Base-by-base conservation (phyloP, 352 stramenopile genomes). In the Globisporangium apiculatum region DNA sequence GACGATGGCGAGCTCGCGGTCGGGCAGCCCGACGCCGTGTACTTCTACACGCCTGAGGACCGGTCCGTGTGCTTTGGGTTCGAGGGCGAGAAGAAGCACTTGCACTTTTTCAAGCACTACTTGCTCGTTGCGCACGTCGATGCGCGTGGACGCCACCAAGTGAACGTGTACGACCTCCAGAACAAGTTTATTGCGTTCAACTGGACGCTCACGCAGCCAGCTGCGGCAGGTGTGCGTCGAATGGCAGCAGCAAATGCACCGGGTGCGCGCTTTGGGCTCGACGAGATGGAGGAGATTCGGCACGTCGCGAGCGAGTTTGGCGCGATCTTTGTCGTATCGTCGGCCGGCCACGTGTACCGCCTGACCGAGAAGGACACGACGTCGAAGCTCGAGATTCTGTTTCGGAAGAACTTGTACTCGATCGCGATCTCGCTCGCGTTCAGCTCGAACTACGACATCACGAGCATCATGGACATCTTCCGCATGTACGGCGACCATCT, bases 401-500 rank as follows among this genome's bases (percentile, higher is more conserved):
- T 98, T 55, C 84, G 95, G 55, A 98, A 99, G 68, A 98, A 99
- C 69, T 67, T 99, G 38, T 99, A 98, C 71, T 91, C 91, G 40
- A 97, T 98, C 53, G 97, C 97, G 38, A 98, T 99, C 55, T 97
- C 94, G 58, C 87, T 99, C 48, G 96, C 96, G 5, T 98, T 94
- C 66, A 95, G 85, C 70, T 93, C 96, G 60, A 97, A 98, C 61
- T 94, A 96, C 66, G 80, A 97, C 55, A 83, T 97, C 35, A 91
- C 92, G 55, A 97, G 95, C 59, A 98, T 99, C 60, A 97, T 98
- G 67, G 87, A 95, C 40, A 97, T 99, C 37, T 96, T 92, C 61
- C 85, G 87, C 54, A 96, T 94, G 85, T 98, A 99, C 70, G 97
- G 96, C 48, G 97, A 99, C 66, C 95, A 99, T 66, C 73, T 99